Conservation (phyloP, 495 filamentous ascomycete species). For the Podospora comata region DNA sequence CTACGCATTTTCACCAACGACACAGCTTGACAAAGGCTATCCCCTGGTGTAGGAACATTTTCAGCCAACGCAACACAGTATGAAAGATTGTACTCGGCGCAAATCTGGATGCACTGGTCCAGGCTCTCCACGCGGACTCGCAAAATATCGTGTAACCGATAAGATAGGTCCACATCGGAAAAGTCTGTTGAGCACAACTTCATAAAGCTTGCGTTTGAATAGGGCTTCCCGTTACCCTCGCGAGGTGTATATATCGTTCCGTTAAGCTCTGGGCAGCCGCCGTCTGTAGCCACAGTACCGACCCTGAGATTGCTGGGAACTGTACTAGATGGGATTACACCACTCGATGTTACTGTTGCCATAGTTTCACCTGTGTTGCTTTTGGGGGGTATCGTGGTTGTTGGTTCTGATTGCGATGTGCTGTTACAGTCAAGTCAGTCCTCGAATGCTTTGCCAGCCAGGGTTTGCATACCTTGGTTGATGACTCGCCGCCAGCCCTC, state of each 20-base stretch:
- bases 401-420: too few relatives aligned
- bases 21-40: neutral
- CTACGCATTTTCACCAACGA: neutral
- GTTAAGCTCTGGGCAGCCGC: slow-evolving; percentile 32
- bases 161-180: too few relatives aligned
- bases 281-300: slow-evolving; percentile 17
- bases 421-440: too few relatives aligned
- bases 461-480: too few relatives aligned
- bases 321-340: too few relatives aligned
- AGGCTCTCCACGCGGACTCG: neutral
- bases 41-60: neutral
- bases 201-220: neutral
- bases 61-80: too few relatives aligned
- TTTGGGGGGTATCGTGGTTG: too few relatives aligned
- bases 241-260: slow-evolving; percentile 28
- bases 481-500: too few relatives aligned
- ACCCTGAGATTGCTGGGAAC: too few relatives aligned
- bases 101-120: neutral
- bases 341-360: too few relatives aligned
- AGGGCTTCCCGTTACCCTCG: slow-evolving; percentile 23
- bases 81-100: neutral
- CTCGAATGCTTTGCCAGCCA: too few relatives aligned
- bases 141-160: neutral
- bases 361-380: too few relatives aligned
- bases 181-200: neutral